phyloP scores from a whole-genome alignment of 805 yeast genomes.

The Kodamaea kaohsiungensis region DNA sequence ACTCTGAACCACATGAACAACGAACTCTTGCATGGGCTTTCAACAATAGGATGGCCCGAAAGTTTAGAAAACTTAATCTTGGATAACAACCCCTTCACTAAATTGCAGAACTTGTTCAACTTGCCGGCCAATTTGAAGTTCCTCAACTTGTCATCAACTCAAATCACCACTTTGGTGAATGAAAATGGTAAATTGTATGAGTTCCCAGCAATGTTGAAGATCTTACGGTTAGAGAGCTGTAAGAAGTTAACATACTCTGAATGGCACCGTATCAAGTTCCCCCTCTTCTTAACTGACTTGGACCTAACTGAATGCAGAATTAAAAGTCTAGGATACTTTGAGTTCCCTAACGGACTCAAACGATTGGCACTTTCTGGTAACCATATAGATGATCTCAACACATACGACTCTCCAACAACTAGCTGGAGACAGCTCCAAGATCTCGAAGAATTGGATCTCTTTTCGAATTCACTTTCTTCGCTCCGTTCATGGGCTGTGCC shows the following conservation, averaged over 20 bases:
- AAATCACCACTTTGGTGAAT: slow-evolving; percentile 17
- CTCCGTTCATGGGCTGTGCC: slow-evolving; percentile 18
- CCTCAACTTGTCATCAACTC: slow-evolving; percentile 28
- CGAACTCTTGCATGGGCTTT: slow-evolving; percentile 17
- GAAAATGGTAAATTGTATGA: slow-evolving; percentile 15
- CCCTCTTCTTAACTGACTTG: slow-evolving; percentile 20
- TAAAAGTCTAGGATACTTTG: slow-evolving; percentile 18
- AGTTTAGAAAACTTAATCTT: slow-evolving; percentile 21
- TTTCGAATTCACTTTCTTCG: slow-evolving; percentile 21
- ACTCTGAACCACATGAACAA: slow-evolving; percentile 23
- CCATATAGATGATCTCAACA: slow-evolving; percentile 19
- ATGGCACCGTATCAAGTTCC: slow-evolving; percentile 22
- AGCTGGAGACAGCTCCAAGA: slow-evolving; percentile 27
- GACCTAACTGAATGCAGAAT: slow-evolving; percentile 27
- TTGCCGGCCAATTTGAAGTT: slow-evolving; percentile 23
- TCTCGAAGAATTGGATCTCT: slow-evolving; percentile 25
- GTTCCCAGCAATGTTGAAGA: slow-evolving; percentile 29
- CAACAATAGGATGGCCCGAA: slow-evolving; percentile 25
- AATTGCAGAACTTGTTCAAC: slow-evolving; percentile 17
- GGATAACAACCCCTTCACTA: slow-evolving; percentile 24
- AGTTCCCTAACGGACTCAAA: slow-evolving; percentile 24
- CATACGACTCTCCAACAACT: slow-evolving; percentile 17
- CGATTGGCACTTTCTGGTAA: slow-evolving; percentile 28
- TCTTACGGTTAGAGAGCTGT: slow-evolving; percentile 23
- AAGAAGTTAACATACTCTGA: slow-evolving; percentile 10